These are phyloP conservation scores for Combretum micranthum DNA, from an alignment of 345 rosid species.

Conservation along the genomic window DNA sequence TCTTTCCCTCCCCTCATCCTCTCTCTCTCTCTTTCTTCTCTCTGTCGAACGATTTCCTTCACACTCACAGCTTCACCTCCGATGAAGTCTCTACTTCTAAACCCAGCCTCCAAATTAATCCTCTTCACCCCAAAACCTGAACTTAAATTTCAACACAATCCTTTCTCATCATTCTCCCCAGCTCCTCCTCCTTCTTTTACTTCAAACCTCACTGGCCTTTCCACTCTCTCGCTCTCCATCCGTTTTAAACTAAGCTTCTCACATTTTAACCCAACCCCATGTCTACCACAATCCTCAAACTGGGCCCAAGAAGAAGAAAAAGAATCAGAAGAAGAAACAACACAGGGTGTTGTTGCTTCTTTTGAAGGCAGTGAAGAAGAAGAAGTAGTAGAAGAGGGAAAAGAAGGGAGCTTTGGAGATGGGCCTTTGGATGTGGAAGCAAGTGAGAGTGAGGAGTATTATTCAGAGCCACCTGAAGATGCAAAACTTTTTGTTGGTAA, in stretches of 20 bases:
- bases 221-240: no score
- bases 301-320: background rate
- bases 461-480: conserved; percentile 60
- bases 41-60: background rate
- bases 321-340: background rate
- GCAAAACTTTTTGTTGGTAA: conserved; percentile 89
- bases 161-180: conserved; percentile 1
- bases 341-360: background rate
- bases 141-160: background rate
- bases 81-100: conserved; percentile 6
- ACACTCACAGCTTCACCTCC: conserved; percentile 12
- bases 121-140: background rate
- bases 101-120: conserved; percentile 2
- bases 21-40: background rate
- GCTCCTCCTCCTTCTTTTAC: conserved; percentile 3
- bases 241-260: no score
- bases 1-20: background rate
- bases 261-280: no score
- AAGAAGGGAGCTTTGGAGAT: conserved; percentile 14
- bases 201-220: background rate
- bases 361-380: background rate
- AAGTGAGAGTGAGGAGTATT: conserved; percentile 16
- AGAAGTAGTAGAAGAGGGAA: no score
- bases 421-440: conserved; percentile 13
- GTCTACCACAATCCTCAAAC: no score